Evolutionary conservation across 1,284 basidiomycete species (phyloP), one percentile per base, ranked within the genome.

Genomic region (Grifola frondosa): DNA sequence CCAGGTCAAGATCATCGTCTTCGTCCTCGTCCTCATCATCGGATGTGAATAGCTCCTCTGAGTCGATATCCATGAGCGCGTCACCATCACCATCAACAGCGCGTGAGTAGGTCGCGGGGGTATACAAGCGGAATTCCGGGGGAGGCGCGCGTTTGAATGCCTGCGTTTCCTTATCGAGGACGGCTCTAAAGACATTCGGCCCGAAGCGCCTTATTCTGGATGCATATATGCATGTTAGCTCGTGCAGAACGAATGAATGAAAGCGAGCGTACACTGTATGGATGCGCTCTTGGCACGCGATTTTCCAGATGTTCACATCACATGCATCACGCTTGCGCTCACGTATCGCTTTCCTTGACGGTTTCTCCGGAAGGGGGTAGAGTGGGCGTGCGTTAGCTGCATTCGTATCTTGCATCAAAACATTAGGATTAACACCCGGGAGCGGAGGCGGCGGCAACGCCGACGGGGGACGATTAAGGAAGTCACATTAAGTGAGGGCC

Each of bases 251-350:
- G 16, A 17, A 11, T 3, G 22, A 2, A 11, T 10, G 4, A 6
- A 20, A 17, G 11, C 16, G 20, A 21, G 42, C 45, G 20, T 23
- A 53, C 51, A 50, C 37, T 34, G 42, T 36, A 31, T 54, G 44
- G 3, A 54, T 45, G 11, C 52, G 52, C 30, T 52, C 48, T 26
- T 49, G 45, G 26, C 52, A 54, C 4, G 38, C 40, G 7, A 30
- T 17, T 31, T 54, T 54, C 52, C 52, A 54, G 7, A 54, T 12
- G 3, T 40, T 30, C 29, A 38, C 37, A 17, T 52, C 50, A 11
- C 37, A 37, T n/a, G 37, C 36, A 17, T 44, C 45, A 3, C 41
- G 30, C 8, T 36, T 36, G 10, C 37, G 42, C 3, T 42, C 30
- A 6, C 50, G 38, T n/a, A 28, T 10, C 26, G 26, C n/a, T n/a